Percentiles rank a stretch among this genome's conserved stretches.
Conservation (phyloP, 768 basidiomycete species). For the Xerocomus potaroensis region DNA sequence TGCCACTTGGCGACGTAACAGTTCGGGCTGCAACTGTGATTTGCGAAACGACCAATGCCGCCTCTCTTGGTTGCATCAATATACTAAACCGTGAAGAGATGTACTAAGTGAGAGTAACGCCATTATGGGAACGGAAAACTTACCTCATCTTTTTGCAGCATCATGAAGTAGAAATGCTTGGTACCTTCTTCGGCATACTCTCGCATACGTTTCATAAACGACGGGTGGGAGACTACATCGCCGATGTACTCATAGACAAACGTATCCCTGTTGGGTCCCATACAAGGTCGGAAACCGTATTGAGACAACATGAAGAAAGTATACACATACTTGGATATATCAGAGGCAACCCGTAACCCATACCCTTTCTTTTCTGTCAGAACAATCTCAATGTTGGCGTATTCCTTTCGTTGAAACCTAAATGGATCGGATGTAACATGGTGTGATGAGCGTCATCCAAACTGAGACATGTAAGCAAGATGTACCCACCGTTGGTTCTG, state of each 20-base stretch:
- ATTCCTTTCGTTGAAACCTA: conserved; percentile 86
- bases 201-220: conserved; percentile 92
- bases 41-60: conserved; percentile 94
- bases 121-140: conserved; percentile 19
- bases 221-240: conserved; percentile 83
- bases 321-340: conserved; percentile 56
- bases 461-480: background rate
- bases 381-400: conserved; percentile 85
- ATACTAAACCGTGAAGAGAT: conserved; percentile 48
- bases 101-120: background rate
- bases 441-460: background rate
- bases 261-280: conserved; percentile 53
- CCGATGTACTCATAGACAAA: conserved; percentile 99
- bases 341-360: conserved; percentile 75
- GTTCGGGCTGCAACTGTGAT: conserved; percentile 97
- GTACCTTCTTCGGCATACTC: conserved; percentile 92
- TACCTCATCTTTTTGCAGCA: conserved; percentile 97
- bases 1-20: conserved; percentile 99
- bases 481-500: conserved; percentile 82
- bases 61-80: conserved; percentile 98
- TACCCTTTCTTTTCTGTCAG: conserved; percentile 94
- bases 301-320: background rate
- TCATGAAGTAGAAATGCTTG: conserved; percentile 99
- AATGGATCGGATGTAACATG: conserved; percentile 1
- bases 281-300: conserved; percentile 5